A percentile compares a stretch with the other conserved stretches of the same genome.
These are phyloP conservation scores for Centaurea solstitialis DNA, from an alignment of 129 eudicot genomes.

Conservation along the genomic window DNA sequence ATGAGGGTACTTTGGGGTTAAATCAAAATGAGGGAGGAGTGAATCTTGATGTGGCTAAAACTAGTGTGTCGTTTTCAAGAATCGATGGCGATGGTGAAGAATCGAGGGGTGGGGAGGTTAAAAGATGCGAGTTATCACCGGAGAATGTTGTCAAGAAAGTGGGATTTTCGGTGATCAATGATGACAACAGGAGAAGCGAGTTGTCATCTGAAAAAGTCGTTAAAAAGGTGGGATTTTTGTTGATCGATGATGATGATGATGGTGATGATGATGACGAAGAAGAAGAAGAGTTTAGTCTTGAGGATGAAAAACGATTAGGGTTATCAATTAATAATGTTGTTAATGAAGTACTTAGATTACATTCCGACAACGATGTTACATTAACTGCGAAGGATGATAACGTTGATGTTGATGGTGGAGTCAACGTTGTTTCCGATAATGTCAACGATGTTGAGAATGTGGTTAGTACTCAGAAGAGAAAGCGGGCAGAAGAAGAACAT, in stretches of 20 bases:
- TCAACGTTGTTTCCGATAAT: slow-evolving; percentile 17
- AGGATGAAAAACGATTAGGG: neutral
- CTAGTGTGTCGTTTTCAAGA: slow-evolving; percentile 13
- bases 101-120: slow-evolving; percentile 9
- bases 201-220: slow-evolving; percentile 22
- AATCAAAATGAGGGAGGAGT: slow-evolving; percentile 14
- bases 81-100: slow-evolving; percentile 16
- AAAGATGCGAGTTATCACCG: slow-evolving; percentile 21
- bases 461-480: slow-evolving; percentile 51
- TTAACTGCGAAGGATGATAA: slow-evolving; percentile 18
- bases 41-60: slow-evolving; percentile 26
- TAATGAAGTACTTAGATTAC: neutral
- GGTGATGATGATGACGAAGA: slow-evolving; percentile 11
- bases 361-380: slow-evolving; percentile 1
- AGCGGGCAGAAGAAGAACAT: slow-evolving; percentile 41
- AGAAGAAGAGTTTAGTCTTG: neutral
- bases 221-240: slow-evolving; percentile 21
- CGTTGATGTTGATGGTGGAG: slow-evolving; percentile 3
- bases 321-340: neutral
- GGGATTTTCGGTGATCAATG: slow-evolving; percentile 23
- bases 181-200: slow-evolving; percentile 17
- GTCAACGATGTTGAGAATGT: slow-evolving; percentile 20
- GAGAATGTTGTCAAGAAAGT: slow-evolving; percentile 32
- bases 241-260: slow-evolving; percentile 18
- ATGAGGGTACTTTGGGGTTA: slow-evolving; percentile 10